Conservation (phyloP, 2,329 filamentous ascomycete species). For the Tetracladium maxilliforme region DNA sequence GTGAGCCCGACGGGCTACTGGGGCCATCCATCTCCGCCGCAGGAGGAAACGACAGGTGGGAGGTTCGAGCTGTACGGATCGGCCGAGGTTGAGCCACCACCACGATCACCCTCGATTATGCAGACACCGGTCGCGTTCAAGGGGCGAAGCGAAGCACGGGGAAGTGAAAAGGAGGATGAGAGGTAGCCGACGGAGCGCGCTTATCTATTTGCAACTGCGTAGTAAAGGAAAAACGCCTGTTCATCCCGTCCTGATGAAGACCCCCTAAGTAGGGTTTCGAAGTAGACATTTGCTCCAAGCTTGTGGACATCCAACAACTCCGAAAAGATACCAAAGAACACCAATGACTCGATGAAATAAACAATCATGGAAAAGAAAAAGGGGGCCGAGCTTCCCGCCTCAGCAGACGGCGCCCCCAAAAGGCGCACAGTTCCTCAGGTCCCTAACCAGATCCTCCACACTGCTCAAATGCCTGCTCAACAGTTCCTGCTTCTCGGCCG, state of each 20-base stretch:
- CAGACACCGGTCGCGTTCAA: neutral
- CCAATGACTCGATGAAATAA: neutral
- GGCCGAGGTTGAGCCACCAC: slow-evolving; percentile 9
- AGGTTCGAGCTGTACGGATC: slow-evolving; percentile 30
- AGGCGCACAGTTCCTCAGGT: slow-evolving; percentile 65
- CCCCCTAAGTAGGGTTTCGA: neutral
- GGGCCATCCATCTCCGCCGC: slow-evolving; percentile 6
- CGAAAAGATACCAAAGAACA: neutral
- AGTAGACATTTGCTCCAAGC: neutral
- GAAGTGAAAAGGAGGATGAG: no score
- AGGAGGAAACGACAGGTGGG: slow-evolving; percentile 15
- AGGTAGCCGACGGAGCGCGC: no score
- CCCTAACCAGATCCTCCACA: slow-evolving; percentile 52
- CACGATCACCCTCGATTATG: slow-evolving; percentile 1
- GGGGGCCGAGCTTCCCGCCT: neutral
- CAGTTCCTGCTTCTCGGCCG: slow-evolving; percentile 52
- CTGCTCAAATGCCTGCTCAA: slow-evolving; percentile 49
- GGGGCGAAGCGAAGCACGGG: no score
- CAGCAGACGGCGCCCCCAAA: slow-evolving; percentile 46
- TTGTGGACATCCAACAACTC: neutral
- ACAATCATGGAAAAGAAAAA: neutral
- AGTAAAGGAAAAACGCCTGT: neutral
- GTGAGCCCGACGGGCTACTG: slow-evolving; percentile 7
- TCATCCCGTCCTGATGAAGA: neutral
- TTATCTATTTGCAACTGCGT: neutral